A percentile compares a stretch with the other conserved stretches of the same genome.
Conservation (phyloP, 306 rosid species). For the peach (Prunus persica) region Prunus_persica_NCBIv2 NC_034009.1:881501-882000, state of each 20-base stretch:
- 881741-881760: too few species aligned
- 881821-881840: not conserved
- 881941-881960: not conserved
- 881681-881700: not conserved
- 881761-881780: too few species aligned
- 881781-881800: too few species aligned
- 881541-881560: not conserved
- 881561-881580: conserved; percentile 17
- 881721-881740: not conserved
- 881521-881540: not conserved
- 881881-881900: not conserved
- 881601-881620: not conserved
- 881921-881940: not conserved
- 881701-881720: not conserved
- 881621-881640: not conserved
- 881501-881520: conserved; percentile 14
- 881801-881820: not conserved
- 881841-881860: not conserved
- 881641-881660: not conserved
- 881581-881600: conserved; percentile 28
- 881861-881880: not conserved
- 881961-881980: not conserved
- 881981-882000: too few species aligned
- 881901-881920: not conserved
- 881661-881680: not conserved